A percentile compares a stretch with the other conserved stretches of the same genome.
Conservation (phyloP, 2,329 filamentous ascomycete genomes). For the Gnomoniopsis smithogilvyi region DNA sequence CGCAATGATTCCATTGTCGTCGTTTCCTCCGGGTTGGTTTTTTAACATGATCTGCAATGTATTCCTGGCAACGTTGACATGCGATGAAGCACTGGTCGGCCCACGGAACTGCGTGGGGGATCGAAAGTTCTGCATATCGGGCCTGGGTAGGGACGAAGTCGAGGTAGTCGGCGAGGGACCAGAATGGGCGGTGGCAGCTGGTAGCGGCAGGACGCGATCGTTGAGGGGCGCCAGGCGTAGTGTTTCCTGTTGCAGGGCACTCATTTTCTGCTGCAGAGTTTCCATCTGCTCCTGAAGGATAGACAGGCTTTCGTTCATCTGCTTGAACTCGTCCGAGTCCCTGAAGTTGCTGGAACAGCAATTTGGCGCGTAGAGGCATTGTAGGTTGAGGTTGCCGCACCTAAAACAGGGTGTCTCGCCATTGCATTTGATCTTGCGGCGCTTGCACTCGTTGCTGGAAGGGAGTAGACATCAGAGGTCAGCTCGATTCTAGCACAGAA, state of each 20-base stretch:
- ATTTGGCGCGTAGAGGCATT: constrained; percentile 64
- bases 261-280: constrained; percentile 69
- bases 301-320: constrained; percentile 71
- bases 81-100: constrained; percentile 81
- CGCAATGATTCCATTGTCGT: constrained; percentile 53
- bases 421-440: constrained; percentile 74
- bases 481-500: neutral
- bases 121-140: constrained; percentile 46
- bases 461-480: constrained; percentile 9
- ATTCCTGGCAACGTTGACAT: constrained; percentile 80
- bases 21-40: constrained; percentile 56
- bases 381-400: constrained; percentile 65
- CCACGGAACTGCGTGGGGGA: constrained; percentile 69
- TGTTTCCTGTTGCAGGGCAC: constrained; percentile 58
- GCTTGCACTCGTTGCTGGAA: constrained; percentile 67
- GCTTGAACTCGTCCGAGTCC: constrained; percentile 86
- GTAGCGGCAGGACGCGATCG: constrained; percentile 36
- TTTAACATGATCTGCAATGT: constrained; percentile 91
- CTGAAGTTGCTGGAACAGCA: constrained; percentile 78
- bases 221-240: constrained; percentile 41
- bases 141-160: constrained; percentile 40
- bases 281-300: constrained; percentile 83
- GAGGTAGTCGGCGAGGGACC: constrained; percentile 40
- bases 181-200: constrained; percentile 30
- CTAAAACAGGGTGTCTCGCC: constrained; percentile 65